These are phyloP conservation scores for Zygoascus meyerae DNA, from an alignment of 1,139 yeast genomes.

Conservation along the genomic window DNA sequence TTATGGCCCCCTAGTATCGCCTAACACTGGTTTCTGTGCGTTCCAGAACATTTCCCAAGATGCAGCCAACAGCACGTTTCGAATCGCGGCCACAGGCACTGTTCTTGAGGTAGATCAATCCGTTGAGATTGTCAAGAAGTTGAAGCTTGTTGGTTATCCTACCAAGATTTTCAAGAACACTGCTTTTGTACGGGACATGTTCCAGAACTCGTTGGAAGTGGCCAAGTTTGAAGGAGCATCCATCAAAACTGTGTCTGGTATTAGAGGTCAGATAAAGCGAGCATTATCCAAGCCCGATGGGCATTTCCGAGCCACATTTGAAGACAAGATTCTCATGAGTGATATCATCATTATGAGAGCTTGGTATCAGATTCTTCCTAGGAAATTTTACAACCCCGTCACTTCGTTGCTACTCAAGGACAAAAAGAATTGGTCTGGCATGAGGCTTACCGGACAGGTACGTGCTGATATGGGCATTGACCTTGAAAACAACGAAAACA, in stretches of 20 bases:
- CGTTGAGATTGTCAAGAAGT: slow-evolving; percentile 89
- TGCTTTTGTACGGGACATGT: slow-evolving; percentile 96
- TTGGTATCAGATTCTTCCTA: slow-evolving; percentile 92
- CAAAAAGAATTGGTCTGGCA: slow-evolving; percentile 90
- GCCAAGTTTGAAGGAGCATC: slow-evolving; percentile 98
- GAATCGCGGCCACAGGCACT: slow-evolving; percentile 97
- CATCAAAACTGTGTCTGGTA: slow-evolving; percentile 93
- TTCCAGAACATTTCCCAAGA: slow-evolving; percentile 80
- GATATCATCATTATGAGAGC: slow-evolving; percentile 88
- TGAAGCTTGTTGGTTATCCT: slow-evolving; percentile 93
- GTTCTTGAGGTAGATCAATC: slow-evolving; percentile 87
- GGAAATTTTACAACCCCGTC: slow-evolving; percentile 92
- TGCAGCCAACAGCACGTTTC: slow-evolving; percentile 81
- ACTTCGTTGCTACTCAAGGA: slow-evolving; percentile 73
- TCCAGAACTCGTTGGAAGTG: slow-evolving; percentile 83
- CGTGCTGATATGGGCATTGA: slow-evolving; percentile 68
- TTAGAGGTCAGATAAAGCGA: slow-evolving; percentile 94
- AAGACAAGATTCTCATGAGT: slow-evolving; percentile 85
- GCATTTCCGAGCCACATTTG: slow-evolving; percentile 96
- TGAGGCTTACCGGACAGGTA: slow-evolving; percentile 91
- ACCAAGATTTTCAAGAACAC: slow-evolving; percentile 91
- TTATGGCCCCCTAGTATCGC: slow-evolving; percentile 95
- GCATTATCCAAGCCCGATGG: slow-evolving; percentile 95
- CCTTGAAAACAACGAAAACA: slow-evolving; percentile 53
- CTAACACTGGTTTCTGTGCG: slow-evolving; percentile 96